These are phyloP conservation scores for Medicago lupulina DNA, from an alignment of 306 rosid genomes.

Conservation along the genomic window DNA sequence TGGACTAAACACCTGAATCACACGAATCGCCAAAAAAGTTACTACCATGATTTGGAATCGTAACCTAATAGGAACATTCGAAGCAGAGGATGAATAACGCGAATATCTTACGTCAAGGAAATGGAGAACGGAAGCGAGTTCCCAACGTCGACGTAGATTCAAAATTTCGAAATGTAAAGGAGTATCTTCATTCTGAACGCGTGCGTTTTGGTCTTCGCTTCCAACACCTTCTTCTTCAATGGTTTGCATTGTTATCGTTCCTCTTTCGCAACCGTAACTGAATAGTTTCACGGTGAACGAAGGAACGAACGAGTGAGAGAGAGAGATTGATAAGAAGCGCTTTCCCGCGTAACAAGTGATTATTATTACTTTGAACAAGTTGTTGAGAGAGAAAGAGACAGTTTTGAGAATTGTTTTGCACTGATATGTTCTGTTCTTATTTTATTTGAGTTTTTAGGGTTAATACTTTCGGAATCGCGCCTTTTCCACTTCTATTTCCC, in stretches of 20 bases:
- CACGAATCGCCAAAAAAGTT: neutral
- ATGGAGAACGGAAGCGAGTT: conserved; percentile 83
- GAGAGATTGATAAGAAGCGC: neutral
- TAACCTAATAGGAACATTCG: neutral
- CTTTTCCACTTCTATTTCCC: no score
- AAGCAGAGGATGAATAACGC: neutral
- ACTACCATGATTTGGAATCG: neutral
- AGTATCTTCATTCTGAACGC: conserved; percentile 27
- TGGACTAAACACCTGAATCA: conserved; percentile 72
- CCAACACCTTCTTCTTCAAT: conserved; percentile 44
- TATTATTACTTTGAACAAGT: no score
- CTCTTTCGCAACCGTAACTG: conserved; percentile 7
- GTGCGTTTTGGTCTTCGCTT: no score
- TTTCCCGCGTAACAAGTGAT: conserved; percentile 65
- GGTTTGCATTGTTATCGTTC: conserved; percentile 39
- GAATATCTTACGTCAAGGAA: conserved; percentile 66
- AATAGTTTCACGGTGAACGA: conserved; percentile 5
- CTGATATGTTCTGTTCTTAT: neutral
- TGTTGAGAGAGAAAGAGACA: no score
- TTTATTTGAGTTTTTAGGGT: no score
- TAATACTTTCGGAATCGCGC: no score
- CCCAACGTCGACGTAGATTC: conserved; percentile 80
- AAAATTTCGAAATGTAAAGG: conserved; percentile 45
- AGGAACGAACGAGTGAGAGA: neutral
- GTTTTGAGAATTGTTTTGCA: no score